Evolutionary conservation across 179 eudicot genomes (phyloP).

Genomic region (Silene vulgaris): DNA sequence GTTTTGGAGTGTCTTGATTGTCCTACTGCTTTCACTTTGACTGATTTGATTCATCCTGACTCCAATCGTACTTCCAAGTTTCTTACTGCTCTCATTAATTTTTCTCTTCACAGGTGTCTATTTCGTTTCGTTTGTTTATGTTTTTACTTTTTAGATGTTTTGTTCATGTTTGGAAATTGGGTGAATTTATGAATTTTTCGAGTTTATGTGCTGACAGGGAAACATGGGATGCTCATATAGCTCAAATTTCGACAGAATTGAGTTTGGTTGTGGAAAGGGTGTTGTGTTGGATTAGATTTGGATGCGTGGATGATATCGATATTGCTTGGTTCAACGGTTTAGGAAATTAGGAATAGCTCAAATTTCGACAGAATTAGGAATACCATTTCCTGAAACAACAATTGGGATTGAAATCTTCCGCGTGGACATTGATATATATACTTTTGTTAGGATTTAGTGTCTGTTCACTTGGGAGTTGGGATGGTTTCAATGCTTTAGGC

Average conservation of each 20-base stretch:
- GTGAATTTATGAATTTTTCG: neutral
- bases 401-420: neutral
- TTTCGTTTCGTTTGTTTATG: neutral
- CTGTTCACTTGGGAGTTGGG: neutral
- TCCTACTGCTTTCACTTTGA: slow-evolving; percentile 44
- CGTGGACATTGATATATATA: neutral
- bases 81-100: slow-evolving; percentile 61
- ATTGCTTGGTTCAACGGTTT: neutral
- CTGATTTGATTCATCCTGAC: slow-evolving; percentile 67
- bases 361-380: too few species aligned
- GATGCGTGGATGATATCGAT: neutral
- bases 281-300: too few species aligned
- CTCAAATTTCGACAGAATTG: too few species aligned
- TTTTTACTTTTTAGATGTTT: neutral
- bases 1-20: slow-evolving; percentile 45
- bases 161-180: neutral
- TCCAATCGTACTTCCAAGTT: slow-evolving; percentile 51
- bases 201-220: neutral
- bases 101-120: slow-evolving; percentile 51
- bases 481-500: neutral
- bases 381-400: neutral
- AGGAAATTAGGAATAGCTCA: neutral
- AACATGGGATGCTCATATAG: too few species aligned
- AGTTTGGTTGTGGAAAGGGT: too few species aligned
- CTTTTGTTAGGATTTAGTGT: neutral